These are phyloP conservation scores for Fomes fomentarius DNA, from an alignment of 1,284 basidiomycete species.

Conservation along the genomic window DNA sequence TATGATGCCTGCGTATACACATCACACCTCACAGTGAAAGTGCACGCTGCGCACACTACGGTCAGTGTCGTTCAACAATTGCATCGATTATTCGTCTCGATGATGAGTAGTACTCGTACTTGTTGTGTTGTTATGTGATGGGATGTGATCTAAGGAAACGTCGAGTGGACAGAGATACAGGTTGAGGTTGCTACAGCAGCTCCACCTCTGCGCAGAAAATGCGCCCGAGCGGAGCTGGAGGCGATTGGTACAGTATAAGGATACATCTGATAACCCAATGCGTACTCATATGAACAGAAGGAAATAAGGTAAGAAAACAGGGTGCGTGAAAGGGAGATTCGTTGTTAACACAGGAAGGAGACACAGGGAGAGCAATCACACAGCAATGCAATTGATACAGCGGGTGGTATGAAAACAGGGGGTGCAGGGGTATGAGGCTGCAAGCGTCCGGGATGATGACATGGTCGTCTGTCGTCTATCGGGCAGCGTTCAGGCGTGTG, in stretches of 20 bases:
- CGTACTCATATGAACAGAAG: constrained; percentile 16
- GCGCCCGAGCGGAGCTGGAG: no score
- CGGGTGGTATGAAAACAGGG: constrained; percentile 17
- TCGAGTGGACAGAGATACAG: neutral
- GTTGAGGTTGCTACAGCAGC: constrained; percentile 7
- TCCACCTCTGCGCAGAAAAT: neutral
- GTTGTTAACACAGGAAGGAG: no score
- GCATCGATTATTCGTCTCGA: constrained; percentile 8
- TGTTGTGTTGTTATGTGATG: neutral
- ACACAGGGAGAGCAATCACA: constrained; percentile 3
- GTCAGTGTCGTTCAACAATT: neutral
- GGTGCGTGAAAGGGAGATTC: no score
- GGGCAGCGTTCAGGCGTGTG: constrained; percentile 8
- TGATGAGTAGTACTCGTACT: neutral
- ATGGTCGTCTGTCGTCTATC: no score
- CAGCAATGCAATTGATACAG: constrained; percentile 20
- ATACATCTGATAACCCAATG: constrained; percentile 17
- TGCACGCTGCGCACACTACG: neutral
- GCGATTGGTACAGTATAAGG: constrained; percentile 10
- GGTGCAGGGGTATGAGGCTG: constrained; percentile 8
- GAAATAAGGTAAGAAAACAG: constrained; percentile 3
- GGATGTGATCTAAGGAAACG: neutral
- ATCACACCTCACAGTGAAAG: no score
- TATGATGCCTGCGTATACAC: no score
- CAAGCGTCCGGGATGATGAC: constrained; percentile 18